Evolutionary conservation across 352 stramenopile species (phyloP).

Genomic region (Phytophthora rubi): DNA sequence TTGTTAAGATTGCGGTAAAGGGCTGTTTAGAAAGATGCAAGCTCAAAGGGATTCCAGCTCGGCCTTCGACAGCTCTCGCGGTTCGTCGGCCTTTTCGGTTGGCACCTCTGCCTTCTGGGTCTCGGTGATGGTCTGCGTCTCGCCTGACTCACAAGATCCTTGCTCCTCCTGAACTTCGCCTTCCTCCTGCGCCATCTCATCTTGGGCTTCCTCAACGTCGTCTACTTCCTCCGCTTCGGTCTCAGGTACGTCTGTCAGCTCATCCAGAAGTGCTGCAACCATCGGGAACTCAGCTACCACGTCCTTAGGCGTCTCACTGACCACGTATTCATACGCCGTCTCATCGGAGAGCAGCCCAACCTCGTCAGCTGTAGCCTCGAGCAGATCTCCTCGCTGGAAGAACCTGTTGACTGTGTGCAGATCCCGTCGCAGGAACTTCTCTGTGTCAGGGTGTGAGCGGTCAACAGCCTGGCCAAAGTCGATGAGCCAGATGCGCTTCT

Average conservation of each 20-base stretch:
- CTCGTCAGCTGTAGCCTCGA: constrained; percentile 42
- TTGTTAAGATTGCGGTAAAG: background rate
- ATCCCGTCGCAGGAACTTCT: constrained; percentile 76
- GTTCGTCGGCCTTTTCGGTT: background rate
- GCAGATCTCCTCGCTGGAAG: constrained; percentile 63
- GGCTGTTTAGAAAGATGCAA: no score
- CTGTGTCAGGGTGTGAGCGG: constrained; percentile 70
- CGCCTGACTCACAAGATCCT: background rate
- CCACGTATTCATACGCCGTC: constrained; percentile 51
- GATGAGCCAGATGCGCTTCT: constrained; percentile 86
- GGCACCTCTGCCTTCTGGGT: background rate
- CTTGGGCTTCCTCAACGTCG: constrained; percentile 13
- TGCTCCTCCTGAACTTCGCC: constrained; percentile 6
- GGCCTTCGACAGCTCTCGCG: background rate
- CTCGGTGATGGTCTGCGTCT: background rate
- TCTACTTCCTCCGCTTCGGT: constrained; percentile 16
- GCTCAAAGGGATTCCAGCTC: background rate
- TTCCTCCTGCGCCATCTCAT: constrained; percentile 12
- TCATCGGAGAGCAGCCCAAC: constrained; percentile 51
- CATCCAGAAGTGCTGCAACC: constrained; percentile 45
- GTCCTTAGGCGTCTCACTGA: constrained; percentile 35
- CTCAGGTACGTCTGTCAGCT: constrained; percentile 38
- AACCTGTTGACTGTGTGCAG: constrained; percentile 79
- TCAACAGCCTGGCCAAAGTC: constrained; percentile 93
- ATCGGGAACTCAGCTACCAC: constrained; percentile 38